Conservation (phyloP, 1,139 yeast genomes). For the Zygosaccharomyces pseudobailii region DNA sequence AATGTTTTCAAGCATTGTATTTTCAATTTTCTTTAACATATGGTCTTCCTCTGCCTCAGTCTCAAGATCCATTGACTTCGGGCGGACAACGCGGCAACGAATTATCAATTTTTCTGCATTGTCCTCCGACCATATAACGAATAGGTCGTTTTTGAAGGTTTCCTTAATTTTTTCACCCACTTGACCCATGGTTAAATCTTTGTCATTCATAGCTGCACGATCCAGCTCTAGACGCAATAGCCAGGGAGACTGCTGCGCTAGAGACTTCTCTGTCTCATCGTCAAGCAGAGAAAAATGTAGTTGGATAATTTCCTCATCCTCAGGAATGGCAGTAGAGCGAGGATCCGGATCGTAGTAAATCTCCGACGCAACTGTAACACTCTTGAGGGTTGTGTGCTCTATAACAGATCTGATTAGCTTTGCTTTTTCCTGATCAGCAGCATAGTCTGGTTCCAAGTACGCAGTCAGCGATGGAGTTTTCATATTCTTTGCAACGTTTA, state of each 20-base stretch:
- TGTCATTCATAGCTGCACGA: slow-evolving; percentile 98
- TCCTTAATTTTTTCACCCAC: slow-evolving; percentile 95
- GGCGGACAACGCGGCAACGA: slow-evolving; percentile 98
- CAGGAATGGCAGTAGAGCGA: slow-evolving; percentile 88
- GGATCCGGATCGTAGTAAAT: slow-evolving; percentile 98
- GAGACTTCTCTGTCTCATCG: slow-evolving; percentile 89
- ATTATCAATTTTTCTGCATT: slow-evolving; percentile 94
- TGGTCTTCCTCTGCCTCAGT: slow-evolving; percentile 97
- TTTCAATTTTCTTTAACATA: slow-evolving; percentile 89
- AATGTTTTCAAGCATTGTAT: slow-evolving; percentile 92
- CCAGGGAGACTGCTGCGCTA: slow-evolving; percentile 97
- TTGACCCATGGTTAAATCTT: slow-evolving; percentile 96
- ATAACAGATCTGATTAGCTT: slow-evolving; percentile 94
- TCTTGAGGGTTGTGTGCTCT: slow-evolving; percentile 90
- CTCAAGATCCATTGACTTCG: slow-evolving; percentile 87
- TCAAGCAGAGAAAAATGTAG: slow-evolving; percentile 97
- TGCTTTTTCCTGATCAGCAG: slow-evolving; percentile 87
- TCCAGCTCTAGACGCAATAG: slow-evolving; percentile 91
- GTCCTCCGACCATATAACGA: slow-evolving; percentile 99
- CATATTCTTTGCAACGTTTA: slow-evolving; percentile 96
- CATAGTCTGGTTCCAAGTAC: slow-evolving; percentile 73
- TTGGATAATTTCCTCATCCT: slow-evolving; percentile 94
- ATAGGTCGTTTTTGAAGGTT: slow-evolving; percentile 89
- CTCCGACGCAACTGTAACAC: slow-evolving; percentile 96
- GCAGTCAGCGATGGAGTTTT: slow-evolving; percentile 98